These are phyloP conservation scores for Acacia acuminata DNA, from an alignment of 306 rosid species.

Conservation along the genomic window DNA sequence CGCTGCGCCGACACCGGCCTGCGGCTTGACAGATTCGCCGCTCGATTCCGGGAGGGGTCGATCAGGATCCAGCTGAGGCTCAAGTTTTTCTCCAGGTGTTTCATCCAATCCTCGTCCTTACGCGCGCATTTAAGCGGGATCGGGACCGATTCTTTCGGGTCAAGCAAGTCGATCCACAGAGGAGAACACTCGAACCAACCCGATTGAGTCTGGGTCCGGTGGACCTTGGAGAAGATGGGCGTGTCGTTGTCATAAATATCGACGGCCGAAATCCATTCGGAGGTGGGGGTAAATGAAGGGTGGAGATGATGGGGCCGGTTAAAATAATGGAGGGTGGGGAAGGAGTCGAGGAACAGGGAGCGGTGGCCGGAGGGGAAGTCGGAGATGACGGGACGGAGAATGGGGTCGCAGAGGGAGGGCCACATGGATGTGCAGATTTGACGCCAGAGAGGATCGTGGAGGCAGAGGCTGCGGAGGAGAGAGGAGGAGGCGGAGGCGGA, in stretches of 20 bases:
- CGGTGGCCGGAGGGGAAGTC: slow-evolving; percentile 58
- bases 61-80: slow-evolving; percentile 75
- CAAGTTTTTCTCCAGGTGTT: slow-evolving; percentile 52
- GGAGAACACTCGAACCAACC: slow-evolving; percentile 72
- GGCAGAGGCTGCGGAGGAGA: slow-evolving; percentile 54
- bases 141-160: slow-evolving; percentile 52
- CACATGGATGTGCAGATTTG: slow-evolving; percentile 53
- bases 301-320: neutral
- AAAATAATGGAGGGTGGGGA: neutral
- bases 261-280: slow-evolving; percentile 66
- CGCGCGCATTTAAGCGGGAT: slow-evolving; percentile 37
- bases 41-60: slow-evolving; percentile 52
- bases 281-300: slow-evolving; percentile 6
- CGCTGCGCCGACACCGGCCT: slow-evolving; percentile 50
- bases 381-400: slow-evolving; percentile 39
- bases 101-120: slow-evolving; percentile 37
- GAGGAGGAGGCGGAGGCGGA: slow-evolving; percentile 55
- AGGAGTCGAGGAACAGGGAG: slow-evolving; percentile 41
- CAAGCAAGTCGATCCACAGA: slow-evolving; percentile 62
- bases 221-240: slow-evolving; percentile 57
- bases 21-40: slow-evolving; percentile 72
- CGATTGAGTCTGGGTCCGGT: slow-evolving; percentile 42
- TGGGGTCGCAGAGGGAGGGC: slow-evolving; percentile 65
- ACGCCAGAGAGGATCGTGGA: slow-evolving; percentile 65
- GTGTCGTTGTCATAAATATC: slow-evolving; percentile 56